Base-by-base conservation (phyloP, 768 basidiomycete genomes). In the Russula earlei region DNA sequence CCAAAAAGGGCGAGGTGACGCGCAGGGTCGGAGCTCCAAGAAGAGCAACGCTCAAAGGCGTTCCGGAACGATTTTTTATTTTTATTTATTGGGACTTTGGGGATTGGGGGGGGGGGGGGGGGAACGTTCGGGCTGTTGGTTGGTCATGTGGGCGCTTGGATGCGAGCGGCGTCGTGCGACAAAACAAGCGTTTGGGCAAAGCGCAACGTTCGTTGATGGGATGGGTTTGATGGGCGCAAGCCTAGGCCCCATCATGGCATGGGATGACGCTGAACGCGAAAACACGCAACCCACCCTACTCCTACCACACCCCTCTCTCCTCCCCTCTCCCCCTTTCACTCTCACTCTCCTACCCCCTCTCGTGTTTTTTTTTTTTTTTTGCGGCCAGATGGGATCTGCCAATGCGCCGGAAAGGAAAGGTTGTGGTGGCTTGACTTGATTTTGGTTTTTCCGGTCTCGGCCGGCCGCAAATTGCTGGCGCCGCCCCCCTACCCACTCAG, bases 111-210 rank as follows among this genome's bases (percentile, higher is more conserved):
- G 7, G 7, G 6, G 31, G 1, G 11, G 11, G 11, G 11, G 31
- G 31, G 31, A 33, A 11, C 7, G 31, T 11, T 11, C 31, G 7
- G 11, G 31, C 6, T 11, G 34, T 36, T 36, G 29, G 29, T 36
- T 11, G 34, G 52, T 58, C 57, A 58, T 58, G 57, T 58, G 57
- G 40, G 22, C 47, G 19, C 41, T 25, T n/a, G 40, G 49, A 58
- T 54, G 27, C n/a, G n/a, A n/a, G n/a, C n/a, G 19, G 52, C 22
- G 46, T 52, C 57, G 57, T 58, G 57, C 52, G 57, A 54, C 47
- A 43, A 33, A 9, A 12, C 37, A 40, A 29, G 31, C 46, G n/a
- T n/a, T n/a, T n/a, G n/a, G n/a, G n/a, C n/a, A n/a, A n/a, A n/a
- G n/a, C n/a, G n/a, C n/a, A n/a, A n/a, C n/a, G n/a, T n/a, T n/a